Base-by-base conservation (phyloP, 2,329 filamentous ascomycete genomes). In the Calonectria pauciramosa region DNA sequence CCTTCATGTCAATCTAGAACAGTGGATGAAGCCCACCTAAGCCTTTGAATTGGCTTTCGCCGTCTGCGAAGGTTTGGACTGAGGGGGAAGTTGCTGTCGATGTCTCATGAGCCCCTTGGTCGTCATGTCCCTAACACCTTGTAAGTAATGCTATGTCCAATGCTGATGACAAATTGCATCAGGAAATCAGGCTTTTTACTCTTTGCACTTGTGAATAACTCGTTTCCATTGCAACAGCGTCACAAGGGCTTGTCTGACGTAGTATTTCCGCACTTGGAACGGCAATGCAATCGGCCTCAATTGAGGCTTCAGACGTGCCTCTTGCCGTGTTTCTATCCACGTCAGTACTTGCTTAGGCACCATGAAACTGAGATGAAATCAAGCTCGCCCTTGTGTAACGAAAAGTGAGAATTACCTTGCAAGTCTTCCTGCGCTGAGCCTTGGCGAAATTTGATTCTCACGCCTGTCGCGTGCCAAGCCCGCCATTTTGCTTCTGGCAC, bases 111-210 rank as follows among this genome's bases (percentile, higher is more conserved):
- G 18, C 23, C 4, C 1, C 18, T 9, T 34, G 18, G 11, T n/a
- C 11, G n/a, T 56, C 16, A 6, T 20, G 3, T n/a, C 23, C 52
- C 20, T 56, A 16, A 9, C 28, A 14, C 7, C 2, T n/a, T 23
- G 52, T 34, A 18, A 32, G 30, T 13, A 13, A 56, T 34, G 2
- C 8, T 5, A 9, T 32, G 5, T 13, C 18, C 8, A 20, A 6
- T 4, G 7, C 2, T 34, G 2, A 34, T 10, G 30, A 2, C 0
- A 4, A 4, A 20, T 5, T 5, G 13, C 2, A 47, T 13, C 1
- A 2, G 10, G 1, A 47, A 13, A 54, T 7, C 2, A 6, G 18
- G 5, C 4, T 5, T 56, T 30, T 34, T 18, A 56, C 52, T n/a
- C 18, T 28, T 30, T 52, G 49, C n/a, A 1, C 5, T 9, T 13